These are phyloP conservation scores for Colletotrichum liaoningense DNA, from an alignment of 2,329 filamentous ascomycete genomes.

Conservation along the genomic window DNA sequence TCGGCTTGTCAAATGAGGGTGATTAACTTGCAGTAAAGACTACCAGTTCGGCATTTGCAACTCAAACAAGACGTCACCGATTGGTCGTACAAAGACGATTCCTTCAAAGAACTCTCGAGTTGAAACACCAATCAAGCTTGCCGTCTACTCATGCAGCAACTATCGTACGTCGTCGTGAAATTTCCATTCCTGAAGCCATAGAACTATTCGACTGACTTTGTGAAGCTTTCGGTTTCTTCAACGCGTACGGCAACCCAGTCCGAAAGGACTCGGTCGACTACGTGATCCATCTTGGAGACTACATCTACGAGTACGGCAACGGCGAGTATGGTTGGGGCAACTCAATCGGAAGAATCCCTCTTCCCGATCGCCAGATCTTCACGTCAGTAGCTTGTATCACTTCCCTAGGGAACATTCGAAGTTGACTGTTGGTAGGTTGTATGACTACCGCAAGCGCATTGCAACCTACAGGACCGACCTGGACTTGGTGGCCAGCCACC, in stretches of 20 bases:
- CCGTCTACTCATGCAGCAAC: slow-evolving; percentile 79
- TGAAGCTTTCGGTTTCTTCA: slow-evolving; percentile 63
- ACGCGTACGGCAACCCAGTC: slow-evolving; percentile 68
- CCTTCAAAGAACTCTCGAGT: slow-evolving; percentile 68
- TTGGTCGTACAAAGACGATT: slow-evolving; percentile 78
- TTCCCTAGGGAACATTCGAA: slow-evolving; percentile 39
- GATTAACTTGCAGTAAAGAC: slow-evolving; percentile 1
- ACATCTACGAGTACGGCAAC: slow-evolving; percentile 70
- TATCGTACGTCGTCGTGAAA: slow-evolving; percentile 58
- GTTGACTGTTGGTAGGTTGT: slow-evolving; percentile 44
- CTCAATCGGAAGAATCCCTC: slow-evolving; percentile 62
- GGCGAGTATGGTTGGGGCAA: slow-evolving; percentile 62
- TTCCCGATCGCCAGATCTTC: slow-evolving; percentile 63
- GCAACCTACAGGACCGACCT: slow-evolving; percentile 54
- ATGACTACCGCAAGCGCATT: slow-evolving; percentile 57
- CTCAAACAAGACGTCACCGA: slow-evolving; percentile 68
- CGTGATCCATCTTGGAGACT: slow-evolving; percentile 69
- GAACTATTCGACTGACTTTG: not conserved
- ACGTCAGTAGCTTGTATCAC: slow-evolving; percentile 41
- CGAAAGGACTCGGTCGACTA: slow-evolving; percentile 71
- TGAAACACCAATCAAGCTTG: slow-evolving; percentile 65
- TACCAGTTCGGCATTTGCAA: slow-evolving; percentile 78
- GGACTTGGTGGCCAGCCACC: slow-evolving; percentile 53
- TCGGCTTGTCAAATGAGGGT: slow-evolving; percentile 38
- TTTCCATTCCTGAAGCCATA: fast-evolving